Conservation (phyloP, 2,329 filamentous ascomycete genomes). For the Pyrenophora graminea region DNA sequence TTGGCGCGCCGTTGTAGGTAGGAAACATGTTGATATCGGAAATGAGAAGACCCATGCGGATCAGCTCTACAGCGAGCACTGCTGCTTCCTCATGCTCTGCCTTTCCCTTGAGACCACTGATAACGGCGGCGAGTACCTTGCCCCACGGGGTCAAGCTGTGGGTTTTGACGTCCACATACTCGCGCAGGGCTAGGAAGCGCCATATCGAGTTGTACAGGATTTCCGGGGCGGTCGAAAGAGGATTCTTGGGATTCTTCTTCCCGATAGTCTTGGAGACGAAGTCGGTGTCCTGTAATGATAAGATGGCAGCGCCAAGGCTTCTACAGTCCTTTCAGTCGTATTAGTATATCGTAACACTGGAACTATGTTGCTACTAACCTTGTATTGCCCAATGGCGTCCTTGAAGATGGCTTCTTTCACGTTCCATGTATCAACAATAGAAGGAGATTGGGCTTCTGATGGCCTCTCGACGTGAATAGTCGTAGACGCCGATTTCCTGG, state of each 20-base stretch:
- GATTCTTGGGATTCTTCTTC: conserved; percentile 53
- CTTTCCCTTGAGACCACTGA: conserved; percentile 65
- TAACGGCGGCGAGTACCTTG: conserved; percentile 71
- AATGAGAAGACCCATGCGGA: conserved; percentile 78
- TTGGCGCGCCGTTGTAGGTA: conserved; percentile 61
- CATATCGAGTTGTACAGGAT: conserved; percentile 77
- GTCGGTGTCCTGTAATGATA: conserved; percentile 68
- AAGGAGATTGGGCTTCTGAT: conserved; percentile 54
- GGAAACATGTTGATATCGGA: conserved; percentile 64
- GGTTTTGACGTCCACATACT: conserved; percentile 72
- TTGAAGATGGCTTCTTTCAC: conserved; percentile 65
- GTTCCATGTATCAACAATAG: conserved; percentile 69
- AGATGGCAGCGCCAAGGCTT: conserved; percentile 55
- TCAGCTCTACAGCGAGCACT: conserved; percentile 82
- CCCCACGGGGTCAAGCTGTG: conserved; percentile 84
- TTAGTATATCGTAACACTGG: conserved; percentile 12
- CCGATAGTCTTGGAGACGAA: conserved; percentile 72
- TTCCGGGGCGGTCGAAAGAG: conserved; percentile 68
- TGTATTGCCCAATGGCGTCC: conserved; percentile 39
- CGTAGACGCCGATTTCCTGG: conserved; percentile 52
- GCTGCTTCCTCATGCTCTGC: conserved; percentile 72
- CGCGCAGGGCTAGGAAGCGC: conserved; percentile 86
- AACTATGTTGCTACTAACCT: conserved; percentile 17
- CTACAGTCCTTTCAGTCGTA: conserved; percentile 26
- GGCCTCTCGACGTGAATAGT: conserved; percentile 65